A percentile compares a stretch with the other conserved stretches of the same genome.
Evolutionary conservation across 176 grass and related monocot genomes (phyloP).

Genomic region (Triticum aestivum): DNA sequence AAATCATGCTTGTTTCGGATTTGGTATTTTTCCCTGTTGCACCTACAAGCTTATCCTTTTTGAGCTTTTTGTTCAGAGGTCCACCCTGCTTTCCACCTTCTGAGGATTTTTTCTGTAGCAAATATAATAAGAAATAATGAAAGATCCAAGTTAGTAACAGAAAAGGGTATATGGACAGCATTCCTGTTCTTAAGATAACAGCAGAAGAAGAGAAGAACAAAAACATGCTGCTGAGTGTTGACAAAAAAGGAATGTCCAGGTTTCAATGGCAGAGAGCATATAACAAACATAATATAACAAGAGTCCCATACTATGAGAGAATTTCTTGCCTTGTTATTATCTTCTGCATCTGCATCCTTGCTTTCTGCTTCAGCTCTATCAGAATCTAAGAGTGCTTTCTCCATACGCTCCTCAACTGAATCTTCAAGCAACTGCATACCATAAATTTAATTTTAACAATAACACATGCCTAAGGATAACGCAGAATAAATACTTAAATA

Average conservation of each 20-base stretch:
- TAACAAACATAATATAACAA: constrained; percentile 20
- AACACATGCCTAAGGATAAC: constrained; percentile 9
- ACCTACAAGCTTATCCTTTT: constrained; percentile 87
- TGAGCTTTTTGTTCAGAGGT: constrained; percentile 80
- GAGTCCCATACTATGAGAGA: neutral
- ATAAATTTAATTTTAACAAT: constrained; percentile 22
- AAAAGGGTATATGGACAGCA: neutral
- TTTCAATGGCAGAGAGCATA: neutral
- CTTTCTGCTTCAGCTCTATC: constrained; percentile 89
- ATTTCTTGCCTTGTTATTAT: constrained; percentile 68
- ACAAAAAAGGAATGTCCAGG: neutral
- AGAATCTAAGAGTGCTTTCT: constrained; percentile 75
- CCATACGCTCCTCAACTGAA: constrained; percentile 83
- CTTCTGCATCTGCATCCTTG: constrained; percentile 82
- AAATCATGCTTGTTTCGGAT: constrained; percentile 71
- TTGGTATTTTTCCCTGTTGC: constrained; percentile 66
- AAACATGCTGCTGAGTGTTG: neutral
- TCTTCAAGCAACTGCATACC: constrained; percentile 91
- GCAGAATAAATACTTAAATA: neutral
- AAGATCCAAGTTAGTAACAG: constrained; percentile 3
- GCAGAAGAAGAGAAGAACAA: neutral
- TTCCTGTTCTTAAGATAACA: constrained; percentile 13
- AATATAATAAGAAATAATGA: constrained; percentile 34
- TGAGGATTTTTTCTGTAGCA: constrained; percentile 66
- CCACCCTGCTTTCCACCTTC: constrained; percentile 80